phyloP scores from a whole-genome alignment of 371 early-diverging fungal species.

The Saksenaea oblongispora region DNA sequence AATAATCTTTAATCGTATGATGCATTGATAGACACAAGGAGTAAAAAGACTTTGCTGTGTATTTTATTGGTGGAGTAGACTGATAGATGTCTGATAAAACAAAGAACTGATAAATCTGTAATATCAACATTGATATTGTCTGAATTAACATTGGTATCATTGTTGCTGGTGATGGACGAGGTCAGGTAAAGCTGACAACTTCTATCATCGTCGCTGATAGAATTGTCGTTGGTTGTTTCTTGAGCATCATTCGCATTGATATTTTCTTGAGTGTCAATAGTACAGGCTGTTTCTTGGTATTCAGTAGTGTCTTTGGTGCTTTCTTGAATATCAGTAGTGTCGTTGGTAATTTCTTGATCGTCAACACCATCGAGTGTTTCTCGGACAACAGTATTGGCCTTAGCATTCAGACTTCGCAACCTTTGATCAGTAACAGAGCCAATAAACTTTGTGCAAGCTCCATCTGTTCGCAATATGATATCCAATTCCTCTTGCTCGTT shows the following conservation, averaged over 20 bases:
- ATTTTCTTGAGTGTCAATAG: not conserved
- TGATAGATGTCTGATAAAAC: too few relatives aligned
- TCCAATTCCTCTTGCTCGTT: slow-evolving; percentile 15
- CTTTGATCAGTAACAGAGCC: slow-evolving; percentile 24
- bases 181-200: slow-evolving; percentile 2
- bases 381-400: slow-evolving; percentile 1
- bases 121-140: not conserved
- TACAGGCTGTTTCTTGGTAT: not conserved
- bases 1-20: too few relatives aligned
- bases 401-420: slow-evolving; percentile 16
- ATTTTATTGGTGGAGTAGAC: too few relatives aligned
- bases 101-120: too few relatives aligned
- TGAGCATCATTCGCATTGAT: not conserved
- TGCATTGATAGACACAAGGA: too few relatives aligned
- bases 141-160: not conserved
- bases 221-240: not conserved
- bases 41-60: too few relatives aligned
- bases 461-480: slow-evolving; percentile 19
- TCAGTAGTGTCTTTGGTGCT: not conserved
- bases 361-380: slow-evolving; percentile 4
- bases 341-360: slow-evolving; percentile 12
- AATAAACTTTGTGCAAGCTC: slow-evolving; percentile 21
- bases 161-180: not conserved
- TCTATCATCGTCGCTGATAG: not conserved
- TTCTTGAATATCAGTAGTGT: slow-evolving; percentile 5